Evolutionary conservation across 306 rosid genomes (phyloP), one percentile per base, ranked within the genome.

Genomic region (Spatholobus suberectus): DNA sequence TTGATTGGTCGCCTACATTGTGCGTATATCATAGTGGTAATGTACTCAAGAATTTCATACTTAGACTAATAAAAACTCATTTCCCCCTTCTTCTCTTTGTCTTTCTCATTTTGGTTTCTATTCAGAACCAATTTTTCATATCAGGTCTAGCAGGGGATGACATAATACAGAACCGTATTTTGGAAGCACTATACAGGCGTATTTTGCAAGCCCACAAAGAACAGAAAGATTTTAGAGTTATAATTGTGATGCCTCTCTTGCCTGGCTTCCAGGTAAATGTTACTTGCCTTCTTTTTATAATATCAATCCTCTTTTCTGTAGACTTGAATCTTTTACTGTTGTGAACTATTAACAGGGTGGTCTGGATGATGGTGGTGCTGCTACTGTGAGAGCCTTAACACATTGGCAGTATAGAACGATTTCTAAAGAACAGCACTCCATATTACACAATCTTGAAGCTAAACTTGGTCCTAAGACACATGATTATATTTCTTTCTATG

Each of bases 341-440:
- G 29, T 62, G 32, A 72, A 63, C 54, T 77, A 81, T 24, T 73
- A 74, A 65, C 89, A 96, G 98, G 99, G 99, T 54, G 99, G 99
- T 73, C 80, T 96, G 70, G 97, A 96, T 88, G 99, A 96, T 72
- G 82, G 91, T 26, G 99, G 99, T 44, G 99, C 99, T 43, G 99
- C 99, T 73, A 92, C 99, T 23, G 97, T 94, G 85, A 96, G 98
- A 91, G 99, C 99, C 62, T 90, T 94, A 76, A 89, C 97, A 88
- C 98, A 96, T 79, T 96, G 99, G 98, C 99, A 94, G 83, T 90
- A 96, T 86, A 93, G 98, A 87, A 94, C 99, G 21, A 94, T 96
- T 82, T 94, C 92, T 68, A 90, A 97, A 85, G 97, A 94, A 81
- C 83, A 35, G 1, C 87, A 84, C 86, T 96, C 99, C 43, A 92